Evolutionary conservation across 2,329 filamentous ascomycete species (phyloP), one percentile per base, ranked within the genome.

Genomic region (Aspergillus sp.): DNA sequence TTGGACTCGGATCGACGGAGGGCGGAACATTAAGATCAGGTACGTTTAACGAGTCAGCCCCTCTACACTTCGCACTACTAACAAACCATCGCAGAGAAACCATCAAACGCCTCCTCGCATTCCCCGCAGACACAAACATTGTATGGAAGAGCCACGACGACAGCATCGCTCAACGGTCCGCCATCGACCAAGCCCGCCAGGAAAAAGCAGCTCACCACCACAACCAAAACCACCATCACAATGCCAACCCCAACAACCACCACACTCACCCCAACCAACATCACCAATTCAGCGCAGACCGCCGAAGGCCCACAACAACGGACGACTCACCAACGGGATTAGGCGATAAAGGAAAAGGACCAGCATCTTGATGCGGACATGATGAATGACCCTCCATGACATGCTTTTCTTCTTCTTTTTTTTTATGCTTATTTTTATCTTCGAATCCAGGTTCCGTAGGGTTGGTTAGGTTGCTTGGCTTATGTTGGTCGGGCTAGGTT

Each of bases 91-190:
- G 30, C 65, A 97, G 93, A 68, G 93, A 99, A 81, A 96, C 91
- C 38, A 93, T 98, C 85, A 97, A 96, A 80, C 91, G 92, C 66
- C 85, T 96, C 67, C 87, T 99, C 60, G 86, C 87, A 68, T 91
- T 97, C 75, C 94, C 94, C 1, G 81, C 87, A 49, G 94, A 97
- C 76, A 98, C 95, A 43, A 91, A 91, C 72, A 90, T 99, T 63
- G 89, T 95, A 70, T 99, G 93, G 87, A 96, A 97, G 81, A 95
- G 91, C 74, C 95, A 99, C 77, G 93, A 97, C 74, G 92, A 94
- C 66, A 97, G 92, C 77, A 97, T 99, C 74, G 91, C 92, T 69
- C 93, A 97, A 80, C 88, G 93, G 68, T 91, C 90, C 31, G 91
- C 91, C 22, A 93, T 97, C 66, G 93, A 97, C 72, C 92, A 97